Evolutionary conservation across 306 rosid genomes (phyloP), one percentile per base, ranked within the genome.

Genomic region (Carpinus viminea): DNA sequence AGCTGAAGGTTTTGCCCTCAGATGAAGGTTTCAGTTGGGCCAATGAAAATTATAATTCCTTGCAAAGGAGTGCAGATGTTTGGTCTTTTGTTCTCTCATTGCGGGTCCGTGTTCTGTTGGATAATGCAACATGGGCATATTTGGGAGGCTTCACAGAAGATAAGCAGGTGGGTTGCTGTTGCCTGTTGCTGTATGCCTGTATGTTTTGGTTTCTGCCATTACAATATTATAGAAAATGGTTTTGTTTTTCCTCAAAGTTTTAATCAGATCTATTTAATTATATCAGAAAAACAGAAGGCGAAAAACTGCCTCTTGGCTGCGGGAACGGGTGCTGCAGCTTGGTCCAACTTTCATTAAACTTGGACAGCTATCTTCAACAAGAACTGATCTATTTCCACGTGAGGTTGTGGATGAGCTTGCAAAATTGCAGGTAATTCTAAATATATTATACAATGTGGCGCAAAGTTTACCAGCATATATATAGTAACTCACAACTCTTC

Each of bases 261-360:
- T 79, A 69, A 4, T 7, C 1, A 61, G 68, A 45, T 36, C 4
- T 3, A 3, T 76, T 2, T 72, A 69, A 72, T 45, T 76, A 80
- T 12, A 79, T 80, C 90, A 91, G 97, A 88, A 86, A 89, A 83
- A 74, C 53, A 85, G 98, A 81, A 85, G 92, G 85, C 77, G 26
- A 55, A 89, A 87, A 82, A 93, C 96, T 9, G 98, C 97, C 34
- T 83, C 93, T 57, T 93, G 98, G 98, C 82, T 93, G 41, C 86
- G 96, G 81, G 98, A 93, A 78, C 9, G 86, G 52, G 97, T 91
- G 76, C 82, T 93, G 83, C 98, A 93, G 86, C 96, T 93, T 57
- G 98, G 98, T 41, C 98, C 98, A 31, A 93, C 98, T 7, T 93
- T 93, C 82, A 94, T 94, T 79, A 94, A 94, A 80, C 94, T 94